Conservation (phyloP, 176 grass and related monocot species). For the Thalia dealbata region DNA sequence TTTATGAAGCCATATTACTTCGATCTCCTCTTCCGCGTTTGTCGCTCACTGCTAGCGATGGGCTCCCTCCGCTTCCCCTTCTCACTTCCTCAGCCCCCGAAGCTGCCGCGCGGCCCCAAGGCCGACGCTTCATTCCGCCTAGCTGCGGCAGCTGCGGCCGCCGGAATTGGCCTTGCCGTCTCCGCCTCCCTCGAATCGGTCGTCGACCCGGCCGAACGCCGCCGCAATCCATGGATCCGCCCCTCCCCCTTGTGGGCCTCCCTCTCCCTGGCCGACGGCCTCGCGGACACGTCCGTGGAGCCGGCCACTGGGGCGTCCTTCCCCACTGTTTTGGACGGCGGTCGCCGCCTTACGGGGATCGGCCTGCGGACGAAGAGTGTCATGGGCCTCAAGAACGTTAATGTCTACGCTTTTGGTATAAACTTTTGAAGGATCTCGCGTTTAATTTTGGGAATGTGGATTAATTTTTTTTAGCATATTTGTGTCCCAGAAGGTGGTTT, state of each 20-base stretch:
- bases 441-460: neutral
- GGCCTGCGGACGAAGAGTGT: constrained; percentile 60
- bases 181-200: neutral
- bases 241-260: constrained; percentile 55
- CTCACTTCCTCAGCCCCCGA: constrained; percentile 20
- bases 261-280: constrained; percentile 35
- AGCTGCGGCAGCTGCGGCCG: constrained; percentile 9
- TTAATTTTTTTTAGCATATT: neutral
- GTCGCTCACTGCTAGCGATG: neutral
- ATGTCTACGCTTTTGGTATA: constrained; percentile 87
- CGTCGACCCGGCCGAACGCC: constrained; percentile 20
- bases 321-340: constrained; percentile 32
- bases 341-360: constrained; percentile 51
- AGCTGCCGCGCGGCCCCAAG: constrained; percentile 16
- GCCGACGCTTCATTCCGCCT: constrained; percentile 2
- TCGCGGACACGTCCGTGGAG: constrained; percentile 27
- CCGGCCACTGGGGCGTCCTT: constrained; percentile 48
- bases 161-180: too few species aligned
- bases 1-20: too few species aligned
- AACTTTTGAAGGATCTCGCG: neutral
- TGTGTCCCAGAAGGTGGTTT: neutral
- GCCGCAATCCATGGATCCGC: neutral
- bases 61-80: constrained; percentile 16
- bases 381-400: constrained; percentile 70
- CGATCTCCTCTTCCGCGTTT: neutral